Percentiles rank a stretch among this genome's conserved stretches.
phyloP scores from a whole-genome alignment of 2,329 filamentous ascomycete genomes.

The Apiospora koreana region DNA sequence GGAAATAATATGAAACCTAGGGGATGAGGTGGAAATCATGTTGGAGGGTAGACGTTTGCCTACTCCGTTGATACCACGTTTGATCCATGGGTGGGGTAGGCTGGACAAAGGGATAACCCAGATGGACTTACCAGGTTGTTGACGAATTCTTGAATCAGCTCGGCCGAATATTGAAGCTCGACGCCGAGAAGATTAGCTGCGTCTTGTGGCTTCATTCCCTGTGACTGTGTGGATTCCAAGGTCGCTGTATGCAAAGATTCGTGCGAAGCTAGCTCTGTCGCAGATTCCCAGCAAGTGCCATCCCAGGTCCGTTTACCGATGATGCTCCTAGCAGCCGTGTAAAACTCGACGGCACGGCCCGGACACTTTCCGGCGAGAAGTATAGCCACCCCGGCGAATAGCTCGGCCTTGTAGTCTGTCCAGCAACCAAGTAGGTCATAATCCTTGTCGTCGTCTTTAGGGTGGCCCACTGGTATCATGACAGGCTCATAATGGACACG shows the following conservation, averaged over 20 bases:
- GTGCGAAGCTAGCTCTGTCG: conserved; percentile 27
- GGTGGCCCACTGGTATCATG: background rate
- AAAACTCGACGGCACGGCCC: conserved; percentile 23
- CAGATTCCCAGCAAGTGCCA: conserved; percentile 26
- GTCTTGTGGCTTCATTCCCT: conserved; percentile 25
- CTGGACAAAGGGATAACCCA: too few species aligned
- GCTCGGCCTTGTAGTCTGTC: conserved; percentile 23
- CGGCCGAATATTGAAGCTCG: conserved; percentile 26
- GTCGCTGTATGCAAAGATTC: conserved; percentile 21
- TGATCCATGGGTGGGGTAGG: background rate
- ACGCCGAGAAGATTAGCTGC: conserved; percentile 27
- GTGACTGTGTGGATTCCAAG: conserved; percentile 7
- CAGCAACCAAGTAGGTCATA: conserved; percentile 29
- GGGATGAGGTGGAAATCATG: background rate
- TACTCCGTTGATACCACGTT: background rate
- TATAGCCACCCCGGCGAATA: conserved; percentile 31
- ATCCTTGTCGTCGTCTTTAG: conserved; percentile 19
- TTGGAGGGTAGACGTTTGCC: background rate
- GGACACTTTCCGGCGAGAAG: conserved; percentile 27
- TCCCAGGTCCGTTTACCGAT: conserved; percentile 21
- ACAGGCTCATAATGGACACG: conserved; percentile 20
- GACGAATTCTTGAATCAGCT: conserved; percentile 30
- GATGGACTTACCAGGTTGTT: conserved; percentile 21
- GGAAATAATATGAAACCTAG: too few species aligned
- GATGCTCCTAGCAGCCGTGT: conserved; percentile 23